These are phyloP conservation scores for Cyberlindnera xishuangbannaensis DNA, from an alignment of 805 yeast species.

Conservation along the genomic window DNA sequence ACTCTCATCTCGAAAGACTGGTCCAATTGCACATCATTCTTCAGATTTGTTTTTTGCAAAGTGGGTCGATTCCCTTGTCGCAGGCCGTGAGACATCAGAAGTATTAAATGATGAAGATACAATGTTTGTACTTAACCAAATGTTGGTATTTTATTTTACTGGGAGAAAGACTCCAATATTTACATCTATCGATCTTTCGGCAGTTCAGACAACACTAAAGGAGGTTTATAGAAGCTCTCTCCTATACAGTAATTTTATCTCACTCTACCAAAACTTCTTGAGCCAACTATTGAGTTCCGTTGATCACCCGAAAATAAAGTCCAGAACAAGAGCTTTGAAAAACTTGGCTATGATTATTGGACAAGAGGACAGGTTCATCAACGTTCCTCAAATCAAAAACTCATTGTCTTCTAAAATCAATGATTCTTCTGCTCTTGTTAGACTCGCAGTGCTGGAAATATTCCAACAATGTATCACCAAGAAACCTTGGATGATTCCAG, in stretches of 20 bases:
- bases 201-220: not conserved
- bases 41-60: conserved; percentile 15
- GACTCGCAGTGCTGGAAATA: conserved; percentile 72
- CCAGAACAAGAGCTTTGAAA: conserved; percentile 61
- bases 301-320: conserved; percentile 42
- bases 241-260: conserved; percentile 14
- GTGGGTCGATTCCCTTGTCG: conserved; percentile 16
- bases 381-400: conserved; percentile 42
- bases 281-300: conserved; percentile 42
- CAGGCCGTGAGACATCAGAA: conserved; percentile 1
- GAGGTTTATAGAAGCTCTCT: conserved; percentile 5
- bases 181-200: not conserved
- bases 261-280: conserved; percentile 47
- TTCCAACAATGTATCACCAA: conserved; percentile 42
- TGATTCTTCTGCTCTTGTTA: conserved; percentile 64
- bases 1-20: not conserved
- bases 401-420: conserved; percentile 46
- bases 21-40: not conserved
- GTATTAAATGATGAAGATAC: conserved; percentile 2
- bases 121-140: conserved; percentile 1
- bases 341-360: conserved; percentile 51
- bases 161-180: conserved; percentile 1
- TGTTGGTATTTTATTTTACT: conserved; percentile 2
- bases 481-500: conserved; percentile 39
- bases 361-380: conserved; percentile 46